These are phyloP conservation scores for Pseudogymnoascus sp. DNA, from an alignment of 2,329 filamentous ascomycete species.

Conservation along the genomic window DNA sequence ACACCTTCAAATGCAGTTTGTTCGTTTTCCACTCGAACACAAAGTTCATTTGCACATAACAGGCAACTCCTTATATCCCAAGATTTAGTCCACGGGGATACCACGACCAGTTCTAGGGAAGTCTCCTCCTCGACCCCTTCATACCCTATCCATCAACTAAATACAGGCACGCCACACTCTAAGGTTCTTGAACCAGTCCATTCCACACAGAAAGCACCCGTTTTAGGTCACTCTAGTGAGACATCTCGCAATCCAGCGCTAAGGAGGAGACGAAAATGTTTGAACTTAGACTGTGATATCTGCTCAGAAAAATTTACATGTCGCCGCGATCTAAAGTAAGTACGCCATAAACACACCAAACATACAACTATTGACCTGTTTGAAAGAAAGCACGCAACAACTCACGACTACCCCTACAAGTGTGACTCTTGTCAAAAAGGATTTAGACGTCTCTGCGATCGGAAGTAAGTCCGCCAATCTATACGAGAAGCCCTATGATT, in stretches of 20 bases:
- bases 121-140: neutral
- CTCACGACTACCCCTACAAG: neutral
- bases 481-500: neutral
- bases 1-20: neutral
- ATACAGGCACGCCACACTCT: neutral
- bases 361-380: neutral
- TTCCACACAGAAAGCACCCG: neutral
- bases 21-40: neutral
- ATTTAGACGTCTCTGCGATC: neutral
- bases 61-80: neutral
- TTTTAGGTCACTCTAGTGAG: neutral
- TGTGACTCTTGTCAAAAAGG: neutral
- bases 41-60: neutral
- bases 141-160: neutral
- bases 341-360: neutral
- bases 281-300: neutral
- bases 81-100: neutral
- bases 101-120: neutral
- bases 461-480: neutral
- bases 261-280: neutral
- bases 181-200: neutral
- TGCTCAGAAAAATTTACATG: neutral
- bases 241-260: neutral
- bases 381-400: neutral
- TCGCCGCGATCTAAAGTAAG: neutral